These are phyloP conservation scores for Athelia psychrophila DNA, from an alignment of 1,284 basidiomycete genomes.

Conservation along the genomic window DNA sequence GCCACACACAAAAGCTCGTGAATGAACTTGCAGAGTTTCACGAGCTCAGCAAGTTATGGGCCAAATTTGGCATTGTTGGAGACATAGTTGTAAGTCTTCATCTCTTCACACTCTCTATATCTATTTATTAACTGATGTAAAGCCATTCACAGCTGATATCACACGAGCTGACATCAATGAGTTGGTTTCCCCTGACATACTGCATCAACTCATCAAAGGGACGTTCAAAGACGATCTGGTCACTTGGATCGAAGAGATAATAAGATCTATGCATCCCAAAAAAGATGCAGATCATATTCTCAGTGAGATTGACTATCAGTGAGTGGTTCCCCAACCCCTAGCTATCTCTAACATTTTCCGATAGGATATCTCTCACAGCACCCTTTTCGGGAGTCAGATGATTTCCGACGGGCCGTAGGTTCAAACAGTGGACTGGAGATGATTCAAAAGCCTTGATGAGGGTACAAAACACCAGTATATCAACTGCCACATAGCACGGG, in stretches of 20 bases:
- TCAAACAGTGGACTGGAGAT: constrained; percentile 27
- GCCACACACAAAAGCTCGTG: constrained; percentile 20
- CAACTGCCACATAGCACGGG: not conserved
- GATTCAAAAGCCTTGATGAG: constrained; percentile 25
- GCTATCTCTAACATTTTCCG: too few relatives aligned
- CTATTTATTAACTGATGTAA: not conserved
- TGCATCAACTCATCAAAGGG: constrained; percentile 17
- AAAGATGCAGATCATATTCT: not conserved
- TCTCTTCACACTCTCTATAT: constrained; percentile 8
- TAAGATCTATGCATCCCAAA: constrained; percentile 1
- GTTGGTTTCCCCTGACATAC: constrained; percentile 12
- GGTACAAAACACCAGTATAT: not conserved
- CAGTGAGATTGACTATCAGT: not conserved
- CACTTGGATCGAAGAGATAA: constrained; percentile 6
- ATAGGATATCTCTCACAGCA: constrained; percentile 4
- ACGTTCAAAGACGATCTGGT: constrained; percentile 16
- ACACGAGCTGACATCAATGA: constrained; percentile 9
- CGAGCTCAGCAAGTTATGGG: constrained; percentile 18
- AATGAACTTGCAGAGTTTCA: constrained; percentile 14
- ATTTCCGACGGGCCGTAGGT: constrained; percentile 8
- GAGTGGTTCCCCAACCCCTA: too few relatives aligned
- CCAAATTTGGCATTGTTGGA: constrained; percentile 23
- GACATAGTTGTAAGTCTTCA: constrained; percentile 22
- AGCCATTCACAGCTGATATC: constrained; percentile 13
- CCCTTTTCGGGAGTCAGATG: constrained; percentile 2